Percentiles rank a stretch among this genome's conserved stretches.
Conservation (phyloP, 768 basidiomycete genomes). For the Lactarius psammicola region DNA sequence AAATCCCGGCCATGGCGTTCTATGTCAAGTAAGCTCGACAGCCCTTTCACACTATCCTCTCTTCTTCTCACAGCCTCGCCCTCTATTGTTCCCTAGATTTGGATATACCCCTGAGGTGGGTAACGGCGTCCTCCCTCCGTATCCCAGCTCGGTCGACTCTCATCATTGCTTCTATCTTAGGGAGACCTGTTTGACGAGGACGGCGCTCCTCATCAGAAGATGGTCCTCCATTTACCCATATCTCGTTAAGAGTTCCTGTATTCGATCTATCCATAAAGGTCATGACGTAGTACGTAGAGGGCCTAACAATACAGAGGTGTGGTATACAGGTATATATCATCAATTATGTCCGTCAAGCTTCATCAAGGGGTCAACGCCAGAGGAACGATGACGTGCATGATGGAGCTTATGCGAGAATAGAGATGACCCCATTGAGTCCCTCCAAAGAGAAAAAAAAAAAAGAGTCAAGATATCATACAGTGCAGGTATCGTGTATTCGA, state of each 20-base stretch:
- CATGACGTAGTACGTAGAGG: slow-evolving; percentile 35
- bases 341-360: slow-evolving; percentile 20
- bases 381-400: slow-evolving; percentile 3
- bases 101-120: slow-evolving; percentile 67
- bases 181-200: slow-evolving; percentile 77
- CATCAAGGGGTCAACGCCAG: slow-evolving; percentile 8
- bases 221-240: slow-evolving; percentile 58
- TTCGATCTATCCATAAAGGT: slow-evolving; percentile 37
- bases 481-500: slow-evolving; percentile 26
- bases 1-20: slow-evolving; percentile 67
- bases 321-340: slow-evolving; percentile 35
- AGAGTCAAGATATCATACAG: slow-evolving; percentile 20
- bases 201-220: slow-evolving; percentile 83
- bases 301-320: slow-evolving; percentile 44
- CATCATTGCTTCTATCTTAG: slow-evolving; percentile 37
- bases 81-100: slow-evolving; percentile 47
- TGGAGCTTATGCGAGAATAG: slow-evolving; percentile 1
- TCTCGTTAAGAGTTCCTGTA: slow-evolving; percentile 35
- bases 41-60: slow-evolving; percentile 21
- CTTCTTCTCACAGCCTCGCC: slow-evolving; percentile 30
- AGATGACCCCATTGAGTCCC: background rate
- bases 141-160: slow-evolving; percentile 10
- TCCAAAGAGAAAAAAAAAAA: background rate
- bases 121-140: slow-evolving; percentile 25
- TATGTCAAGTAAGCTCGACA: slow-evolving; percentile 66